Percentiles rank a stretch among this genome's conserved stretches.
phyloP scores from a whole-genome alignment of 2,329 filamentous ascomycete genomes.

The Fragosphaeria purpurea region DNA sequence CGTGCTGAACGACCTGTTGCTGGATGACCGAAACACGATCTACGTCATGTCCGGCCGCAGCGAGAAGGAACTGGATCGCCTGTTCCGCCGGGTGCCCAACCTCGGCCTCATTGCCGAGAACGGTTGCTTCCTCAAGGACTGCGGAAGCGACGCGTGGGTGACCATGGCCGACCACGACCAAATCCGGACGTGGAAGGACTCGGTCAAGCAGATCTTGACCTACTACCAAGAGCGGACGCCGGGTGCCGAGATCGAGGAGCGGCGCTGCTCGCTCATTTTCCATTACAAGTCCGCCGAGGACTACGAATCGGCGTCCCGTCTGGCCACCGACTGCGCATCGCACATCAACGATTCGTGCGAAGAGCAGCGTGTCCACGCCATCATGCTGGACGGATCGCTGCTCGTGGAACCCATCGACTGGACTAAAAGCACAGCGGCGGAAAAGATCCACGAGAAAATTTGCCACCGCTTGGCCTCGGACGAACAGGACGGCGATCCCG shows the following conservation, averaged over 20 bases:
- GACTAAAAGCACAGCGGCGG: constrained; percentile 77
- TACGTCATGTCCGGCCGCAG: constrained; percentile 90
- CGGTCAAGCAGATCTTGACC: constrained; percentile 69
- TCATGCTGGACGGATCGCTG: constrained; percentile 69
- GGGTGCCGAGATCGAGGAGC: constrained; percentile 77
- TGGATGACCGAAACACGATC: constrained; percentile 72
- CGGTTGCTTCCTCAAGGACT: constrained; percentile 77
- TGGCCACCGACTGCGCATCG: constrained; percentile 81
- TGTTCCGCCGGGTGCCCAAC: constrained; percentile 75
- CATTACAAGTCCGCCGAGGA: constrained; percentile 80
- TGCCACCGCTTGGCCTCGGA: constrained; percentile 28
- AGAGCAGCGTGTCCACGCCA: constrained; percentile 71
- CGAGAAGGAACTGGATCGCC: constrained; percentile 75
- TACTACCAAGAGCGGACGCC: constrained; percentile 89
- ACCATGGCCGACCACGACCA: constrained; percentile 64
- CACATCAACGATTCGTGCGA: constrained; percentile 94
- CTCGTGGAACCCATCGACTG: constrained; percentile 77
- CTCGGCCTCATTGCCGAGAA: constrained; percentile 91
- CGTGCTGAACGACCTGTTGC: constrained; percentile 68
- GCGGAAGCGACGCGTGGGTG: constrained; percentile 59
- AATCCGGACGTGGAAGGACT: constrained; percentile 70
- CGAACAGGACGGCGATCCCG: constrained; percentile 27
- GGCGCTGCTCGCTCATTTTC: constrained; percentile 86
- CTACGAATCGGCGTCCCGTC: constrained; percentile 60
- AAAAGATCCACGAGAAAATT: constrained; percentile 57